Evolutionary conservation across 2,329 filamentous ascomycete species (phyloP), one percentile per base, ranked within the genome.

Genomic region (Dothistroma septosporum): DNA sequence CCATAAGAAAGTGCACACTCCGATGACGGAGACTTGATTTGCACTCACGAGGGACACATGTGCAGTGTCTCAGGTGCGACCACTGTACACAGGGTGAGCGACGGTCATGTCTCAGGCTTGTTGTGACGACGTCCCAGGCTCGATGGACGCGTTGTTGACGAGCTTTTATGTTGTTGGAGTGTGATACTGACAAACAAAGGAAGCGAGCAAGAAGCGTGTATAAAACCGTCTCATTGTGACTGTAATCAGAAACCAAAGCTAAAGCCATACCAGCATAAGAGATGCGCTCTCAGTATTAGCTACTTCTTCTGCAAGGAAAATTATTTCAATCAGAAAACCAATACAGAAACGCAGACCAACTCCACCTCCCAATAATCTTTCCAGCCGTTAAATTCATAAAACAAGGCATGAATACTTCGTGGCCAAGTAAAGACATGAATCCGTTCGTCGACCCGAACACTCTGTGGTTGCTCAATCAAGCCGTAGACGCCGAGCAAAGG

Each of bases 381-480:
- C 14, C 41, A 44, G 41, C 41, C 41, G 41, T 44, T 19, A 53
- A 32, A 24, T 11, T 35, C 24, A 53, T 53, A 35, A 53, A 53
- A 35, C 50, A 53, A 53, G 49, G 50, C 50, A 35, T 53, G 50
- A 53, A 35, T 14, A 53, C 31, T 53, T 53, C 50, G 50, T 53
- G 10, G 50, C 50, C 50, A 53, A 53, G 50, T 53, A 35, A 53
- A 53, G 31, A 53, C 50, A 53, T 53, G 50, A 53, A 53, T 52
- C 22, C 48, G 14, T 52, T 21, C 5, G 21, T 10, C 8, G n/a
- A 19, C 21, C 31, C 28, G 4, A 19, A n/a, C 31, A 12, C 50
- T 32, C 11, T 35, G 47, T 28, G 35, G 19, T 53, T 28, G 19
- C 2, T 53, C 50, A 44, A 44, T n/a, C 41, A 11, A 19, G 19